These are phyloP conservation scores for Talaromyces verruculosus DNA, from an alignment of 2,329 filamentous ascomycete species.

Conservation along the genomic window DNA sequence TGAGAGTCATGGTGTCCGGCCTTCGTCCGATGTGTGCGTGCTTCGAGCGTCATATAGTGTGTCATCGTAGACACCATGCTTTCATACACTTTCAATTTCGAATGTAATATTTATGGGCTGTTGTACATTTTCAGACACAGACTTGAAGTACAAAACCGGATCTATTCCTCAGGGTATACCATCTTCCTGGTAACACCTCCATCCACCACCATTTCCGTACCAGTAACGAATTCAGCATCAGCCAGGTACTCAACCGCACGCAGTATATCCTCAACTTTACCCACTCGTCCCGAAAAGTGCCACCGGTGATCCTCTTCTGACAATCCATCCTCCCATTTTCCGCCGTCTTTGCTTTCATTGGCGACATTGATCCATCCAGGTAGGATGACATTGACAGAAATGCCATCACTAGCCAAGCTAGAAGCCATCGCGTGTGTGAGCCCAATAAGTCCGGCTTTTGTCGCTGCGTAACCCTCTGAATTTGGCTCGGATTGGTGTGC, in stretches of 20 bases:
- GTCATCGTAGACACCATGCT: not conserved
- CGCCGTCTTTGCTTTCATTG: constrained; percentile 21
- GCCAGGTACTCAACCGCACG: constrained; percentile 20
- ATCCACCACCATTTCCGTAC: constrained; percentile 21
- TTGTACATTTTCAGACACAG: not conserved
- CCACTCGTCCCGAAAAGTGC: constrained; percentile 21
- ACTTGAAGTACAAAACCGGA: not conserved
- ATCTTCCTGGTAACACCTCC: constrained; percentile 20
- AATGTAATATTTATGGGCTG: not conserved
- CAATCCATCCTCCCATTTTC: constrained; percentile 14
- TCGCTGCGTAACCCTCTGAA: constrained; percentile 19
- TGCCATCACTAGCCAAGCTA: constrained; percentile 13
- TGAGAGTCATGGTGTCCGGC: not conserved
- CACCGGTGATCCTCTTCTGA: constrained; percentile 18
- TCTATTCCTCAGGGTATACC: constrained; percentile 21
- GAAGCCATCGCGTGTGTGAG: constrained; percentile 20
- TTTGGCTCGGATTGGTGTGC: constrained; percentile 20
- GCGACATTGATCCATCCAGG: constrained; percentile 21
- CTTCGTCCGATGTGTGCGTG: not conserved
- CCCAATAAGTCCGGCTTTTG: constrained; percentile 18
- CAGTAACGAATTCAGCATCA: constrained; percentile 19
- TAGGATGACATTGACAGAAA: constrained; percentile 18
- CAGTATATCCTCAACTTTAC: constrained; percentile 19
- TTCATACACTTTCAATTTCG: not conserved
- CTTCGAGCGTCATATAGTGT: not conserved